These are phyloP conservation scores for Pezicula carpinea DNA, from an alignment of 2,329 filamentous ascomycete genomes.

Conservation along the genomic window DNA sequence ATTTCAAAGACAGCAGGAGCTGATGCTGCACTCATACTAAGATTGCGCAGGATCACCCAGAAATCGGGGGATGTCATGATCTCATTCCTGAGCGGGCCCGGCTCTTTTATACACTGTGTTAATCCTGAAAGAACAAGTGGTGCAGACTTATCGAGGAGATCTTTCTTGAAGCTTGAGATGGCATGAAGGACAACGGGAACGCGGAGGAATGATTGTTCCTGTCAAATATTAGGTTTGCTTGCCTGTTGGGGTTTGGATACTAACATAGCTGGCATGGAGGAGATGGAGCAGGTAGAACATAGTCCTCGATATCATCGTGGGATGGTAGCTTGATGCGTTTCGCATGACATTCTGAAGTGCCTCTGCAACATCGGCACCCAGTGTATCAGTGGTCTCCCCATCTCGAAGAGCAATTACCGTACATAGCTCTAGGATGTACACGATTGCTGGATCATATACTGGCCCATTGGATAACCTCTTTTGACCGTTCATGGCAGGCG, in stretches of 20 bases:
- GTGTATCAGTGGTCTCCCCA: constrained; percentile 61
- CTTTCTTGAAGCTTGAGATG: constrained; percentile 81
- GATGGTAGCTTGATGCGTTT: constrained; percentile 73
- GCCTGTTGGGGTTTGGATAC: constrained; percentile 28
- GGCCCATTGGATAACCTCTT: constrained; percentile 52
- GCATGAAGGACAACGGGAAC: constrained; percentile 88
- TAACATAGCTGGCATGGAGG: constrained; percentile 78
- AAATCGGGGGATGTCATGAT: constrained; percentile 97
- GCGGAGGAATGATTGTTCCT: constrained; percentile 88
- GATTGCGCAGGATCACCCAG: constrained; percentile 80
- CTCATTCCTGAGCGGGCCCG: constrained; percentile 77
- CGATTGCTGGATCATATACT: constrained; percentile 77
- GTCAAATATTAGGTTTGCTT: constrained; percentile 22
- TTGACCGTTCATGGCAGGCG: constrained; percentile 56
- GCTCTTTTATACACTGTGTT: constrained; percentile 71
- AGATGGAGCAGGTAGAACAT: constrained; percentile 83
- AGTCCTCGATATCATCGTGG: constrained; percentile 76
- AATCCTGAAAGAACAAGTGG: constrained; percentile 74
- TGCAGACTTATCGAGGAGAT: constrained; percentile 71
- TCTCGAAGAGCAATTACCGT: constrained; percentile 78
- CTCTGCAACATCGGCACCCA: constrained; percentile 78
- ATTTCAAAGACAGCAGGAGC: constrained; percentile 80
- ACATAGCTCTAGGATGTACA: constrained; percentile 88
- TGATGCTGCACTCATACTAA: constrained; percentile 65
- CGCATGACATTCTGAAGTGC: constrained; percentile 77